Evolutionary conservation across 2,329 filamentous ascomycete species (phyloP).

Genomic region (Teratosphaeria destructans): DNA sequence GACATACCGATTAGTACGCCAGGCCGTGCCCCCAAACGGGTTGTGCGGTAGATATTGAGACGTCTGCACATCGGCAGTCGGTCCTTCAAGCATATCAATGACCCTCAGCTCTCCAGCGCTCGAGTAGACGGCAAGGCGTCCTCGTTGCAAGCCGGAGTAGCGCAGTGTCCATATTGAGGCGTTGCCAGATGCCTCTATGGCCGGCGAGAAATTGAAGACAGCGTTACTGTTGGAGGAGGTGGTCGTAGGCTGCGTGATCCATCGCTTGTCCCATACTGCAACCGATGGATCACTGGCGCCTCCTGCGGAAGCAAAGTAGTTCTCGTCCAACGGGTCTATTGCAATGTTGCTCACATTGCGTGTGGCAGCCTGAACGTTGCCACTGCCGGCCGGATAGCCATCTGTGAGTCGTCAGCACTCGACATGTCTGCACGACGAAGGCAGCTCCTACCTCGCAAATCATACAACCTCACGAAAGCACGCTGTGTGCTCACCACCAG

Average conservation of each 20-base stretch:
- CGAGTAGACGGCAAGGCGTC: conserved; percentile 48
- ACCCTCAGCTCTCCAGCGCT: conserved; percentile 49
- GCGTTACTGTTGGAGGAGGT: conserved; percentile 46
- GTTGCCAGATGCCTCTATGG: conserved; percentile 38
- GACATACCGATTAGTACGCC: conserved; percentile 35
- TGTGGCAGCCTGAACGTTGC: conserved; percentile 39
- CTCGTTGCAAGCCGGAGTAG: conserved; percentile 48
- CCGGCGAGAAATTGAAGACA: conserved; percentile 48
- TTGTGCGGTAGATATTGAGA: conserved; percentile 12
- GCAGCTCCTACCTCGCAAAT: conserved; percentile 53
- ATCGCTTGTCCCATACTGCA: conserved; percentile 67
- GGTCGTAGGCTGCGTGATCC: conserved; percentile 27
- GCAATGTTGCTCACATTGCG: conserved; percentile 57
- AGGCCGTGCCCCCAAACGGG: conserved; percentile 24
- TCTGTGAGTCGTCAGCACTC: conserved; percentile 6
- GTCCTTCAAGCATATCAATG: conserved; percentile 19
- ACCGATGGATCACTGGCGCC: conserved; percentile 64
- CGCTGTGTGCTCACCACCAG: conserved; percentile 67
- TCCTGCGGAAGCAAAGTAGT: conserved; percentile 71
- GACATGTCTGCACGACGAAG: too few relatives aligned
- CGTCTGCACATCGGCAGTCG: neutral
- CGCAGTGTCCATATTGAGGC: conserved; percentile 52
- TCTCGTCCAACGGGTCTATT: conserved; percentile 69
- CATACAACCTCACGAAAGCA: conserved; percentile 65
- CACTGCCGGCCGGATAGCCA: conserved; percentile 12